Percentiles rank a stretch among this genome's conserved stretches.
These are phyloP conservation scores for Neurospora discreta DNA, from an alignment of 495 filamentous ascomycete species.

Conservation along the genomic window DNA sequence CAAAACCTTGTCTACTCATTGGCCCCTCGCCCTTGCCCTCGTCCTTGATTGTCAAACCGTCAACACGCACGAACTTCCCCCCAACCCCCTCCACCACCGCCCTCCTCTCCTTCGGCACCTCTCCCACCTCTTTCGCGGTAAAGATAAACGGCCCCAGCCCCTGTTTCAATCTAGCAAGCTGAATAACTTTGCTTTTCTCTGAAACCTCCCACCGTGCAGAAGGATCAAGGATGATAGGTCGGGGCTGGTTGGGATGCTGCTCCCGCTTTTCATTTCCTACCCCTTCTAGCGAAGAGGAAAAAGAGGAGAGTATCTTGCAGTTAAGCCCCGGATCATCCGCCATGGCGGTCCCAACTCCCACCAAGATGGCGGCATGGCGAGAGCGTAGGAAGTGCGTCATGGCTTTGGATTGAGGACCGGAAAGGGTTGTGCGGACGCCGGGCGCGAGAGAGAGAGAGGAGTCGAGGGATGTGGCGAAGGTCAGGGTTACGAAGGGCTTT, in stretches of 20 bases:
- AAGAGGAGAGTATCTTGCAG: slow-evolving; percentile 34
- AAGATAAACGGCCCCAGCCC: slow-evolving; percentile 67
- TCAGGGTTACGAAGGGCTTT: slow-evolving; percentile 51
- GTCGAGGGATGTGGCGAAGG: slow-evolving; percentile 86
- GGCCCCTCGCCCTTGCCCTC: slow-evolving; percentile 6
- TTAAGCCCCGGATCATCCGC: slow-evolving; percentile 81
- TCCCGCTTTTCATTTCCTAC: background rate
- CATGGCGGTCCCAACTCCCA: slow-evolving; percentile 74
- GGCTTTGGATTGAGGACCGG: slow-evolving; percentile 68
- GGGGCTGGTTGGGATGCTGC: slow-evolving; percentile 42
- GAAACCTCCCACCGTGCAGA: slow-evolving; percentile 53
- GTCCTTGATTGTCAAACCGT: background rate
- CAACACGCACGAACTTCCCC: slow-evolving; percentile 26
- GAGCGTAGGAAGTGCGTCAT: slow-evolving; percentile 87
- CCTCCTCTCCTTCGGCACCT: slow-evolving; percentile 12
- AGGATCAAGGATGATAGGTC: slow-evolving; percentile 73
- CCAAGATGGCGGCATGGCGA: slow-evolving; percentile 70
- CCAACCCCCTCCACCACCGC: slow-evolving; percentile 24
- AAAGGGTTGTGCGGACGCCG: slow-evolving; percentile 66
- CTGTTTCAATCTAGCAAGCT: slow-evolving; percentile 49
- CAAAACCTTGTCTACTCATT: slow-evolving; percentile 10
- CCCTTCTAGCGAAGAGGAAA: slow-evolving; percentile 21
- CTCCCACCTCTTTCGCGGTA: slow-evolving; percentile 18
- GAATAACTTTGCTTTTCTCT: slow-evolving; percentile 48
- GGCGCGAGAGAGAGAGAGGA: slow-evolving; percentile 62